A percentile compares a stretch with the other conserved stretches of the same genome.
Conservation (phyloP, 2,329 filamentous ascomycete genomes). For the Aspergillus viridinutans region DNA sequence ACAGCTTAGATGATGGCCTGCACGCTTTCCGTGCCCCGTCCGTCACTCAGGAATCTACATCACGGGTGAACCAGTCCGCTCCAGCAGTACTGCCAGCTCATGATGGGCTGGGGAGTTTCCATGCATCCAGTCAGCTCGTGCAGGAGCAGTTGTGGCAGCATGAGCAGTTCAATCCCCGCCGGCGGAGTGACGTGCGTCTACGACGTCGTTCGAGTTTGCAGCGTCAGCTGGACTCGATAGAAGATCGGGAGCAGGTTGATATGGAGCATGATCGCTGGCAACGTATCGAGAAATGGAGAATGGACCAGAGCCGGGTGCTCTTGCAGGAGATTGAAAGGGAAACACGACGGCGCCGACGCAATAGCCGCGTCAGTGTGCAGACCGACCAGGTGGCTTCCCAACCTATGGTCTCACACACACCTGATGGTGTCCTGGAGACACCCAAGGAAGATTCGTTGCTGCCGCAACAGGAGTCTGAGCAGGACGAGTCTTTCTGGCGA, state of each 20-base stretch:
- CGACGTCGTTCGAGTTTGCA: conserved; percentile 56
- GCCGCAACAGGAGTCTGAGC: conserved; percentile 36
- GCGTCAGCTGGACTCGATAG: conserved; percentile 52
- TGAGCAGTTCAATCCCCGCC: conserved; percentile 74
- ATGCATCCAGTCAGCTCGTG: conserved; percentile 56
- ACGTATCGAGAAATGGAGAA: conserved; percentile 84
- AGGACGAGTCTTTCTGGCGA: conserved; percentile 69
- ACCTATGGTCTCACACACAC: conserved; percentile 13
- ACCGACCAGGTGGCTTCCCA: conserved; percentile 13
- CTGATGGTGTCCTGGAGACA: conserved; percentile 40
- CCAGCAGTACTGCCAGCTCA: conserved; percentile 79
- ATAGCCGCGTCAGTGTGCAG: conserved; percentile 23
- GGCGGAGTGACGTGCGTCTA: conserved; percentile 47
- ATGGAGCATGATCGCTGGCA: conserved; percentile 71
- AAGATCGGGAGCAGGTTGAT: conserved; percentile 53
- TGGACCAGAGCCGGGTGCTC: conserved; percentile 82
- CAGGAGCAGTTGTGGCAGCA: conserved; percentile 88
- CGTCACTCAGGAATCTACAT: conserved; percentile 39
- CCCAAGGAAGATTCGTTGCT: conserved; percentile 51
- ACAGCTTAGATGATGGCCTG: conserved; percentile 88
- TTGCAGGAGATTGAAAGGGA: conserved; percentile 86
- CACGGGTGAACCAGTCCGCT: conserved; percentile 52
- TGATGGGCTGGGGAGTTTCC: conserved; percentile 86
- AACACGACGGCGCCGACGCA: conserved; percentile 59
- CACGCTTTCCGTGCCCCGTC: conserved; percentile 74